Conservation (phyloP, 805 yeast species). For the Yarrowia osloensis region DNA sequence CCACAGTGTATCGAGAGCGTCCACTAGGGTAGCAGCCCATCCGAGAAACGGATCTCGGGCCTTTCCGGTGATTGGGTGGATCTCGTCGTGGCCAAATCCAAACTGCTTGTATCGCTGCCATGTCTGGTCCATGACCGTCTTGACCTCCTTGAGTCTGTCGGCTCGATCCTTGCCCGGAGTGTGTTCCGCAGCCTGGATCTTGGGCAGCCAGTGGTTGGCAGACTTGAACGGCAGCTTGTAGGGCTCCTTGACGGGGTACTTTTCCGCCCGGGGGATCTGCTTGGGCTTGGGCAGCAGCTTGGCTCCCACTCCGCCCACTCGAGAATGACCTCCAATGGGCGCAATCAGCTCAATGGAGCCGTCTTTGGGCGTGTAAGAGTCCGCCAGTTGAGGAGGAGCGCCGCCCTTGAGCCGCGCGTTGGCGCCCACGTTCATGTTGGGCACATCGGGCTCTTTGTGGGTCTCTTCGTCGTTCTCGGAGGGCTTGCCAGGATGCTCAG, state of each 20-base stretch:
- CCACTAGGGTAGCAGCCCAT: slow-evolving; percentile 57
- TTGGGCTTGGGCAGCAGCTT: slow-evolving; percentile 2
- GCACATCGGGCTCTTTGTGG: neutral
- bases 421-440: slow-evolving; percentile 6
- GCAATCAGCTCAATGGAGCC: neutral
- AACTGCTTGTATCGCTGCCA: slow-evolving; percentile 49
- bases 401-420: slow-evolving; percentile 16
- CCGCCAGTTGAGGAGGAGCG: neutral
- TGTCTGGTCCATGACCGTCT: slow-evolving; percentile 46
- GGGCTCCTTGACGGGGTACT: slow-evolving; percentile 8
- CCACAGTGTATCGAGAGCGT: slow-evolving; percentile 54
- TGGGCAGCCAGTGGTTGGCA: slow-evolving; percentile 13
- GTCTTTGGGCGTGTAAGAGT: neutral
- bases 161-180: neutral
- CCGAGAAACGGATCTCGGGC: slow-evolving; percentile 49
- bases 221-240: neutral
- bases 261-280: slow-evolving; percentile 11
- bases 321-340: neutral
- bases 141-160: slow-evolving; percentile 41
- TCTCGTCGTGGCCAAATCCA: slow-evolving; percentile 53
- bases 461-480: neutral
- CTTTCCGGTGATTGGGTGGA: slow-evolving; percentile 45
- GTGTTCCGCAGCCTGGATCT: slow-evolving; percentile 34
- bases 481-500: neutral
- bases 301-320: neutral